Conservation (phyloP, 306 rosid species). For the Sindora glabra region DNA sequence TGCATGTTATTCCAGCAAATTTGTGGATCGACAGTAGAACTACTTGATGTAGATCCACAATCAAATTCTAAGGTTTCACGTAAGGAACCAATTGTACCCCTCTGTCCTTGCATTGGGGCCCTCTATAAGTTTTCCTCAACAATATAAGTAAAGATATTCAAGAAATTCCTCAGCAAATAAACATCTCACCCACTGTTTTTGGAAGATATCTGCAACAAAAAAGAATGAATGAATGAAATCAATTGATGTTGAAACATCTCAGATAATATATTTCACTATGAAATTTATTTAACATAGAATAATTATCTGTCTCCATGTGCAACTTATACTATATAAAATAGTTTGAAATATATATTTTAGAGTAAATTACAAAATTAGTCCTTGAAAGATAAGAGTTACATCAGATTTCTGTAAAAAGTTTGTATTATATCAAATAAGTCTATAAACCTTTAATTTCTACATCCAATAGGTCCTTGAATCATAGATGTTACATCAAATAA, state of each 20-base stretch:
- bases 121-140: slow-evolving; percentile 17
- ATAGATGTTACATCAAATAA: too few relatives aligned
- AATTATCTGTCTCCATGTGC: background rate
- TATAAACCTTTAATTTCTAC: too few relatives aligned
- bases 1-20: slow-evolving; percentile 54
- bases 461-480: too few relatives aligned
- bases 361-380: too few relatives aligned
- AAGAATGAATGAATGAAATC: slow-evolving; percentile 10
- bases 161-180: slow-evolving; percentile 14
- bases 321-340: too few relatives aligned
- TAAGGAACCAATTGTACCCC: slow-evolving; percentile 69
- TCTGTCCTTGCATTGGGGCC: slow-evolving; percentile 76
- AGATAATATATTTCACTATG: background rate
- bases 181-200: slow-evolving; percentile 2
- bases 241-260: background rate
- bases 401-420: too few relatives aligned
- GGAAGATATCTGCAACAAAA: slow-evolving; percentile 31
- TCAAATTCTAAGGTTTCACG: slow-evolving; percentile 68
- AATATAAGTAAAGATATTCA: slow-evolving; percentile 5
- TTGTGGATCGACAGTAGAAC: slow-evolving; percentile 49
- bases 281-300: background rate
- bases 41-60: slow-evolving; percentile 61
- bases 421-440: too few relatives aligned
- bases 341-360: too few relatives aligned
- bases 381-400: too few relatives aligned